Evolutionary conservation across 2,329 filamentous ascomycete genomes (phyloP).

Genomic region (Lecanicillium sp.): DNA sequence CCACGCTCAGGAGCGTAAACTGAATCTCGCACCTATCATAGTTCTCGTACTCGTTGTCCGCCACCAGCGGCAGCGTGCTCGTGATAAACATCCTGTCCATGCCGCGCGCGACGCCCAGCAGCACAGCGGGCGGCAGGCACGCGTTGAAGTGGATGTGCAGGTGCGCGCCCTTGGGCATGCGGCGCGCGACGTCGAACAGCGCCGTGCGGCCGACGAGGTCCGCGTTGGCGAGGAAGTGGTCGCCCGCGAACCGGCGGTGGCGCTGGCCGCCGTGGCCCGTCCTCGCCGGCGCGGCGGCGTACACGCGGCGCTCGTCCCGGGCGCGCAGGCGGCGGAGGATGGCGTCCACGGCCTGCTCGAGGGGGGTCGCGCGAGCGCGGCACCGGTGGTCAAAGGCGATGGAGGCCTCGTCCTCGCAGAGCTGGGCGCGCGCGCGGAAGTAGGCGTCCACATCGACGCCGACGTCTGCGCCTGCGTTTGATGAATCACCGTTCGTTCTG

Average conservation of each 20-base stretch:
- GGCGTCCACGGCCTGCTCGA: conserved; percentile 33
- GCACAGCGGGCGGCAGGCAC: conserved; percentile 55
- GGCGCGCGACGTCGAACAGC: conserved; percentile 49
- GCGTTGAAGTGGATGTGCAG: conserved; percentile 75
- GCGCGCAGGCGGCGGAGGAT: conserved; percentile 34
- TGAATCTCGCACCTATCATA: conserved; percentile 54
- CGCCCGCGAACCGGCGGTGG: conserved; percentile 41
- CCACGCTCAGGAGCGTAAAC: conserved; percentile 45
- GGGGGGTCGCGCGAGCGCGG: conserved; percentile 24
- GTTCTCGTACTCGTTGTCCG: conserved; percentile 33
- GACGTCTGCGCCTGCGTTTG: not conserved
- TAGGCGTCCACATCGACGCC: conserved; percentile 3
- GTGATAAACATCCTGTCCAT: conserved; percentile 65
- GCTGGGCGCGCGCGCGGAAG: not conserved
- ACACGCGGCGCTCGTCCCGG: conserved; percentile 32
- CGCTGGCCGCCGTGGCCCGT: conserved; percentile 37
- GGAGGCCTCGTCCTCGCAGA: conserved; percentile 1
- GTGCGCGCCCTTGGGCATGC: conserved; percentile 66
- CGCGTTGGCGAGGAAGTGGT: conserved; percentile 54
- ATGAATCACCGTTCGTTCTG: not conserved
- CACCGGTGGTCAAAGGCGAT: conserved; percentile 34
- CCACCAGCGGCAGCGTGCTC: conserved; percentile 45
- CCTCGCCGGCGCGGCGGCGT: conserved; percentile 25
- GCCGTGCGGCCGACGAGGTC: conserved; percentile 49
- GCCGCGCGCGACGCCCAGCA: conserved; percentile 49